Percentiles rank a stretch among this genome's conserved stretches.
Evolutionary conservation across 805 yeast species (phyloP).

Genomic region (Kodamaea sagamina): DNA sequence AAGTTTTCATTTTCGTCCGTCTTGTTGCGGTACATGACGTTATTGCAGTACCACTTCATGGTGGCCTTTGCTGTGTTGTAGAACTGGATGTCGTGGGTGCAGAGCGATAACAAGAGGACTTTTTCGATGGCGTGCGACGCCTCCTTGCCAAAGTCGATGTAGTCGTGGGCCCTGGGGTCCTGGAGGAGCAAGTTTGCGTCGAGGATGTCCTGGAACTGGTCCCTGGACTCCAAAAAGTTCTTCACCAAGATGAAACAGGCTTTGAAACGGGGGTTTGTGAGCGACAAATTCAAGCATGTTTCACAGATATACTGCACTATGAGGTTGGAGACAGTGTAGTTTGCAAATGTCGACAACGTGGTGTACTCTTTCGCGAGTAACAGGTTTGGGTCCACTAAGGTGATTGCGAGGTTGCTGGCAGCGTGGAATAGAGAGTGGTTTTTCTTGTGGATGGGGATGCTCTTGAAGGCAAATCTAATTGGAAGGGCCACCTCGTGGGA

Average conservation of each 20-base stretch:
- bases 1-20: slow-evolving; percentile 9
- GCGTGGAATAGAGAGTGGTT: slow-evolving; percentile 31
- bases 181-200: slow-evolving; percentile 8
- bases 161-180: slow-evolving; percentile 11
- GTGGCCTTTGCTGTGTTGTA: slow-evolving; percentile 40
- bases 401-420: slow-evolving; percentile 35
- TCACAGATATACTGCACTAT: slow-evolving; percentile 38
- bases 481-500: slow-evolving; percentile 30
- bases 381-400: slow-evolving; percentile 25
- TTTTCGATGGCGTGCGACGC: slow-evolving; percentile 37
- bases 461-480: slow-evolving; percentile 26
- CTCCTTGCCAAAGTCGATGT: slow-evolving; percentile 20
- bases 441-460: slow-evolving; percentile 16
- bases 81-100: slow-evolving; percentile 47
- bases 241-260: slow-evolving; percentile 37
- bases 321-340: slow-evolving; percentile 30
- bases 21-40: slow-evolving; percentile 2
- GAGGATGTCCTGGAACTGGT: slow-evolving; percentile 17
- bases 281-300: slow-evolving; percentile 33
- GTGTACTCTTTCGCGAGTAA: slow-evolving; percentile 20
- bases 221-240: slow-evolving; percentile 32
- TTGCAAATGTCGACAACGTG: slow-evolving; percentile 28
- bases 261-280: slow-evolving; percentile 39
- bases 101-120: slow-evolving; percentile 38
- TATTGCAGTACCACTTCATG: slow-evolving; percentile 26